Percentiles rank a stretch among this genome's conserved stretches.
Conservation (phyloP, 139 green algal genomes). For the Astrephomene gubernaculifera region DNA sequence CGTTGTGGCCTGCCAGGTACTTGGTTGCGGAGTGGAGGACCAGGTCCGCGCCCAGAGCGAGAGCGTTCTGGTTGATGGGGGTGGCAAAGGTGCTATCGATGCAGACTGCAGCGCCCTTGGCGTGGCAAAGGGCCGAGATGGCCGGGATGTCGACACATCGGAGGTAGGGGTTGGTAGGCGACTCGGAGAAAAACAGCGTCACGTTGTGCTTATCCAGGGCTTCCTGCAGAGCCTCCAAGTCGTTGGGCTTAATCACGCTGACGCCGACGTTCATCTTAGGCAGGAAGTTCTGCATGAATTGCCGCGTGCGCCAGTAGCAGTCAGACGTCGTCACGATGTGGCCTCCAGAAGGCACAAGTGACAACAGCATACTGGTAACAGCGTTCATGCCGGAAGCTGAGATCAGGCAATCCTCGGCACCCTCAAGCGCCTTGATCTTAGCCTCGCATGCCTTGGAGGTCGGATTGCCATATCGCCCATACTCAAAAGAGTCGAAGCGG, state of each 20-base stretch:
- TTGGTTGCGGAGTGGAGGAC: constrained; percentile 99
- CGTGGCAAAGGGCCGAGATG: constrained; percentile 84
- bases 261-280: constrained; percentile 90
- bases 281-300: constrained; percentile 98
- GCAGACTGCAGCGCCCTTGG: constrained; percentile 83
- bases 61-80: constrained; percentile 88
- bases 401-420: constrained; percentile 96
- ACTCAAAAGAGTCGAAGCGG: constrained; percentile 91
- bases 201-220: constrained; percentile 80
- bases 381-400: constrained; percentile 95
- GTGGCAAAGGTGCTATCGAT: constrained; percentile 98
- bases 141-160: constrained; percentile 95
- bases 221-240: constrained; percentile 83
- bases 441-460: constrained; percentile 90
- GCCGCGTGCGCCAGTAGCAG: constrained; percentile 97
- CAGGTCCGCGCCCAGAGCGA: constrained; percentile 95
- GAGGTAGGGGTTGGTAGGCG: constrained; percentile 99
- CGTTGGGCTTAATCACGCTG: constrained; percentile 97
- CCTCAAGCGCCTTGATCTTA: constrained; percentile 97
- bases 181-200: constrained; percentile 98
- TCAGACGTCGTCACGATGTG: constrained; percentile 99
- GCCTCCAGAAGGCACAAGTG: constrained; percentile 94
- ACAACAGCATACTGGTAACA: constrained; percentile 98
- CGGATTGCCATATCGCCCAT: constrained; percentile 98
- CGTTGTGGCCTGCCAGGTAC: constrained; percentile 99